These are phyloP conservation scores for Phellinidium pouzarii DNA, from an alignment of 1,284 basidiomycete species.

Conservation along the genomic window DNA sequence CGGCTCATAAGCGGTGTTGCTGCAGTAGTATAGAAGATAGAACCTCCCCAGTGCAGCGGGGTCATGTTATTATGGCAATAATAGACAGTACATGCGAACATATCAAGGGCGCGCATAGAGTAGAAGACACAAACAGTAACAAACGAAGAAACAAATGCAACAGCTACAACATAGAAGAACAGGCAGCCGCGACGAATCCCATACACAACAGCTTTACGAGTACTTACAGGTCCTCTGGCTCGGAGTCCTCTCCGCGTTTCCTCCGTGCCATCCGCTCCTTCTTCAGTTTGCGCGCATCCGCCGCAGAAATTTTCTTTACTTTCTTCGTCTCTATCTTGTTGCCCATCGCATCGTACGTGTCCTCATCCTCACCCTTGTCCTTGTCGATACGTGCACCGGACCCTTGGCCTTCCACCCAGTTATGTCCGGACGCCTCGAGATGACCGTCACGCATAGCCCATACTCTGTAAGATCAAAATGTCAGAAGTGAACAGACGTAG, in stretches of 20 bases:
- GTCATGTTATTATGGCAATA: neutral
- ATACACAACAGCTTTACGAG: too few species aligned
- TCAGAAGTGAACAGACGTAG: constrained; percentile 3
- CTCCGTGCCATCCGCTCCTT: constrained; percentile 91
- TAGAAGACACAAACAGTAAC: constrained; percentile 24
- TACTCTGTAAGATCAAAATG: constrained; percentile 41
- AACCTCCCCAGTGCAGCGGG: too few species aligned
- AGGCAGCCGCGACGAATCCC: too few species aligned
- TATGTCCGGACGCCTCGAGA: constrained; percentile 93
- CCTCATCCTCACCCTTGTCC: constrained; percentile 81
- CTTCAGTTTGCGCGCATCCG: constrained; percentile 84
- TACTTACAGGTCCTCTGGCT: constrained; percentile 44
- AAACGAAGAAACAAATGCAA: neutral
- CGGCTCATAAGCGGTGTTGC: too few species aligned
- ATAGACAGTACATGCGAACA: neutral
- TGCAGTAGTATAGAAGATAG: too few species aligned
- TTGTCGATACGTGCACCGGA: constrained; percentile 89
- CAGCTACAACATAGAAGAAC: neutral
- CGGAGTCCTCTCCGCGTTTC: constrained; percentile 76
- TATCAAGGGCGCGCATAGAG: constrained; percentile 27
- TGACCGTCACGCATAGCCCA: constrained; percentile 94
- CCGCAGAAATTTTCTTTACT: constrained; percentile 75
- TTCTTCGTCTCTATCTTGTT: constrained; percentile 89
- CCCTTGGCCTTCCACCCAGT: constrained; percentile 98
- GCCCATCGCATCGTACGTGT: constrained; percentile 89